phyloP scores from a whole-genome alignment of 768 basidiomycete genomes.

The Candolleomyces aberdarensis region DNA sequence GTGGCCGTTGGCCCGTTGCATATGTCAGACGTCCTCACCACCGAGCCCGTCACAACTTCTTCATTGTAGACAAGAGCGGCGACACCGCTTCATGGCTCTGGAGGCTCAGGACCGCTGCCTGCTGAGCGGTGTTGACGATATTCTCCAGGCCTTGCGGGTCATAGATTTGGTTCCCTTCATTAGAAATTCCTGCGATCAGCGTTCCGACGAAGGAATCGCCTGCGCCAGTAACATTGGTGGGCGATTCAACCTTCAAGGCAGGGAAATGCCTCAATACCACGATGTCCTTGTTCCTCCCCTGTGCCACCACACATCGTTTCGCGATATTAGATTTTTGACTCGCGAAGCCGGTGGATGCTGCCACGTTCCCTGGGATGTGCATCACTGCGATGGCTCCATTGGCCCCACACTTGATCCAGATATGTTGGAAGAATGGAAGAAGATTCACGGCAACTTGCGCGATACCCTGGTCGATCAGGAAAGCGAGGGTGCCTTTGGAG shows the following conservation, averaged over 20 bases:
- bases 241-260: conserved; percentile 38
- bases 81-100: conserved; percentile 62
- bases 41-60: conserved; percentile 8
- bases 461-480: conserved; percentile 66
- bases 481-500: conserved; percentile 47
- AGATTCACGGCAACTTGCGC: conserved; percentile 80
- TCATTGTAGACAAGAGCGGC: conserved; percentile 46
- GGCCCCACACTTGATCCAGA: conserved; percentile 84
- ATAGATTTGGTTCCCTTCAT: conserved; percentile 42
- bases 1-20: conserved; percentile 42
- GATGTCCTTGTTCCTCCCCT: conserved; percentile 42
- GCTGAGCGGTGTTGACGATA: conserved; percentile 56
- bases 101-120: conserved; percentile 60
- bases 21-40: background rate
- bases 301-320: conserved; percentile 50
- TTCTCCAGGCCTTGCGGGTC: conserved; percentile 40
- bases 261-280: conserved; percentile 76
- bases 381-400: conserved; percentile 64
- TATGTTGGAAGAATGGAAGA: conserved; percentile 79
- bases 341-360: conserved; percentile 48
- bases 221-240: conserved; percentile 84
- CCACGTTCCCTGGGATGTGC: conserved; percentile 43
- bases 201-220: conserved; percentile 90
- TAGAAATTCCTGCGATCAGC: conserved; percentile 63
- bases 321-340: conserved; percentile 42